Evolutionary conservation across 2,329 filamentous ascomycete genomes (phyloP).

Genomic region (Gaeumannomyces tritici): DNA sequence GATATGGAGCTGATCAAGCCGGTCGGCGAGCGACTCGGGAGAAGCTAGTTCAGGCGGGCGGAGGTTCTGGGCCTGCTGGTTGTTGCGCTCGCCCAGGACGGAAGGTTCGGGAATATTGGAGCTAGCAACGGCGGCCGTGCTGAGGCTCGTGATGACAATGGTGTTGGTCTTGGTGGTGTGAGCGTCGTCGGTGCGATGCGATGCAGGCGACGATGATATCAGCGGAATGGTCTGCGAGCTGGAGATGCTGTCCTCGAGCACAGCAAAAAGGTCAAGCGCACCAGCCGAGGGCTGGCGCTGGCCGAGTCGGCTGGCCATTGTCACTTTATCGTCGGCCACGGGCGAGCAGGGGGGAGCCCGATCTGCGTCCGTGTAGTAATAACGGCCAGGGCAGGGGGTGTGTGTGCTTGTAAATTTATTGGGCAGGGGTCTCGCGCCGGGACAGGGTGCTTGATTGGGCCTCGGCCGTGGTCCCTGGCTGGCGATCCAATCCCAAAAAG

Average conservation of each 20-base stretch:
- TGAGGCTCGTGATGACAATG: neutral
- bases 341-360: neutral
- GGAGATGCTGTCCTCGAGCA: neutral
- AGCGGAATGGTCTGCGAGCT: neutral
- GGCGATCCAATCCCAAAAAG: neutral
- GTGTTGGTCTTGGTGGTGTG: neutral
- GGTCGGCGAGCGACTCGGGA: conserved; percentile 1
- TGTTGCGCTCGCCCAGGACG: neutral
- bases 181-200: neutral
- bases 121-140: neutral
- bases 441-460: neutral
- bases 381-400: neutral
- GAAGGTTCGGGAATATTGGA: neutral
- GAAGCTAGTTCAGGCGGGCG: neutral
- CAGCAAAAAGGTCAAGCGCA: neutral
- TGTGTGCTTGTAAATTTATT: neutral
- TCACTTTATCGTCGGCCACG: neutral
- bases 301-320: neutral
- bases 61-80: neutral
- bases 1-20: conserved; percentile 2
- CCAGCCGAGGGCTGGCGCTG: neutral
- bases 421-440: neutral
- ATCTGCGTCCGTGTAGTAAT: neutral
- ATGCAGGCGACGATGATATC: too few relatives aligned
- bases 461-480: neutral